Evolutionary conservation across 1,284 basidiomycete genomes (phyloP), one percentile per base, ranked within the genome.

Genomic region (Agaricales sp.): DNA sequence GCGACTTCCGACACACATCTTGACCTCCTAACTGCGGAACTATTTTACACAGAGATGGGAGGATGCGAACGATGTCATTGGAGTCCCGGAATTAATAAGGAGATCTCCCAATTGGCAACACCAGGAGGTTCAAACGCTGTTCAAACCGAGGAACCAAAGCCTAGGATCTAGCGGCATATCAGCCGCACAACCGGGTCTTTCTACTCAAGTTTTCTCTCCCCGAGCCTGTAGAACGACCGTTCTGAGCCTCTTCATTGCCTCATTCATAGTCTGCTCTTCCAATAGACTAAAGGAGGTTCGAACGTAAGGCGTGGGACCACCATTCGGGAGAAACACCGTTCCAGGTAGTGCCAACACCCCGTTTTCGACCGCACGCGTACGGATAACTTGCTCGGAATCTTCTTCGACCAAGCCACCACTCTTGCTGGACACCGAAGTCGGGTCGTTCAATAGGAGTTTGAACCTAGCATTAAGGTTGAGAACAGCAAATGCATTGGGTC

Each of bases 261-360:
- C 80, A 47, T 91, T 80, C 19, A 88, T 81, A 22, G 83, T 70
- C 19, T 79, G 75, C 52, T 80, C 77, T 6, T 77, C 73, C n/a
- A 83, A 69, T 49, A 91, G 61, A 58, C 87, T 87, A 67, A 93
- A 94, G 39, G 85, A 76, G 18, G 87, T 84, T 22, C 91, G 77
- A 21, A 94, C 82, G 61, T 85, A 89, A 19, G 80, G 70, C 6
- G 81, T 80, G 61, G 74, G 78, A 26, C 74, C 66, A 11, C 79
- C 80, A 48, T 74, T 79, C 2, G 92, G 87, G 55, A 86, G 71
- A 69, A 92, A 94, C 3, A 75, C 71, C 1, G 75, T 78, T 0
- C 92, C 92, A 0, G 94, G 94, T 3, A 97, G 77, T 8, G 89
- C 92, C 18, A 98, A 75, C 2, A 98, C 88, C 19, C 91, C 91